Conservation (phyloP, 352 stramenopile species). For the Thalassiosira mediterranea region DNA sequence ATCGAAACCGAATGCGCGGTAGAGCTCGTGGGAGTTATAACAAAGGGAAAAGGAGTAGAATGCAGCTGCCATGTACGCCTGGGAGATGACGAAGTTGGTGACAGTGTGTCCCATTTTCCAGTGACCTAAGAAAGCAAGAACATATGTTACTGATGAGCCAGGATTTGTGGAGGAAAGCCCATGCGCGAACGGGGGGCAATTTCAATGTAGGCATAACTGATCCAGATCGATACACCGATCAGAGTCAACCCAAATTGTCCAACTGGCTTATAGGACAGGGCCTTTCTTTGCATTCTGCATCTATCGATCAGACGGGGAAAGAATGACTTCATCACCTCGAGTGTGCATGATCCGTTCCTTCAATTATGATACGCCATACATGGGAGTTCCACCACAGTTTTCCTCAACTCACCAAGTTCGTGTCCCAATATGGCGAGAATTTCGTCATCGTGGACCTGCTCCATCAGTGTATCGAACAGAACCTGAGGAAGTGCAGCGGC, state of each 20-base stretch:
- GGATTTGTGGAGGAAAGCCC: too few species aligned
- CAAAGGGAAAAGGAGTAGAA: conserved; percentile 87
- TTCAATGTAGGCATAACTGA: too few species aligned
- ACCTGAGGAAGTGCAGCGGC: too few species aligned
- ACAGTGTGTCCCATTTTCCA: conserved; percentile 96
- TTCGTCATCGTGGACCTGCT: conserved; percentile 92
- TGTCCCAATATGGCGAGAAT: conserved; percentile 96
- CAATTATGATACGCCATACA: too few species aligned
- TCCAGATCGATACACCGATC: too few species aligned
- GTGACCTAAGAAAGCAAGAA: too few species aligned
- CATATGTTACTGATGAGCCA: too few species aligned
- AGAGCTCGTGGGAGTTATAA: conserved; percentile 75
- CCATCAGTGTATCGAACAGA: conserved; percentile 95
- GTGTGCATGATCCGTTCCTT: too few species aligned
- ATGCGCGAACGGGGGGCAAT: too few species aligned
- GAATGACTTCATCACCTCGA: conserved; percentile 32
- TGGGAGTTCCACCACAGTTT: too few species aligned
- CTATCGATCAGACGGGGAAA: conserved; percentile 40
- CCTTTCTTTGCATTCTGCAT: conserved; percentile 35
- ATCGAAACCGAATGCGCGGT: conserved; percentile 86
- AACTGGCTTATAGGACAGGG: conserved; percentile 38
- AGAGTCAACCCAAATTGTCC: conserved; percentile 40
- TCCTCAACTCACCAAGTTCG: too few species aligned
- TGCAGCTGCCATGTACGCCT: conserved; percentile 86
- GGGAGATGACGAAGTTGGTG: conserved; percentile 92